Evolutionary conservation across 2,329 filamentous ascomycete species (phyloP), one percentile per base, ranked within the genome.

Genomic region (Talaromyces atroroseus): DNA sequence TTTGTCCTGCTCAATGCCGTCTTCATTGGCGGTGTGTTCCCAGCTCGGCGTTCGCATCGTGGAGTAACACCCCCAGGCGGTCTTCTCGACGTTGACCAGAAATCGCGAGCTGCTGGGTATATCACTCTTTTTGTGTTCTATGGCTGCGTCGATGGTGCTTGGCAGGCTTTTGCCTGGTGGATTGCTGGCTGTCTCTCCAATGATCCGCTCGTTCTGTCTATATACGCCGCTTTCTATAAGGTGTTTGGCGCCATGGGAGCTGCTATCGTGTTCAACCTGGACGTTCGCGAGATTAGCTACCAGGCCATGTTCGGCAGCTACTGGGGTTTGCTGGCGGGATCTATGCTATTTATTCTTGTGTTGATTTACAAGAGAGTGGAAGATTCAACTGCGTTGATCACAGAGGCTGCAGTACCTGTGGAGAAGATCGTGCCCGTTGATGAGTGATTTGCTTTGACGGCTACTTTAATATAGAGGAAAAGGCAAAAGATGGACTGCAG

Each of bases 241-340:
- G 61, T 61, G 3, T 62, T 63, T 52, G 60, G 60, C 10, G 60
- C 61, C 3, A 61, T 60, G 56, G 61, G 61, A 21, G 56, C 54
- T 45, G 61, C 61, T 32, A 63, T 64, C 20, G 60, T 63, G 12
- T 60, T 60, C 32, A 61, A 50, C 52, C 52, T 64, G 3, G 62
- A 63, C 52, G 61, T 56, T 24, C 49, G 44, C 23, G 32, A 49
- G 24, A 54, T 56, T 14, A 58, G 58, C 46, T 64, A 61, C 24
- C 58, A 60, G 51, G 51, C 58, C 3, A 64, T 62, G 62, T 63
- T 61, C 55, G 62, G 59, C 18, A 61, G 59, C 24, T 63, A 63
- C 34, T 64, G 62, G 62, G 60, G 58, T 26, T 46, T 64, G 18
- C 24, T 61, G 23, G 46, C 61, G 36, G 62, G 62, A 0, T 64